Conservation (phyloP, 2,329 filamentous ascomycete species). For the Colletotrichum tropicale region DNA sequence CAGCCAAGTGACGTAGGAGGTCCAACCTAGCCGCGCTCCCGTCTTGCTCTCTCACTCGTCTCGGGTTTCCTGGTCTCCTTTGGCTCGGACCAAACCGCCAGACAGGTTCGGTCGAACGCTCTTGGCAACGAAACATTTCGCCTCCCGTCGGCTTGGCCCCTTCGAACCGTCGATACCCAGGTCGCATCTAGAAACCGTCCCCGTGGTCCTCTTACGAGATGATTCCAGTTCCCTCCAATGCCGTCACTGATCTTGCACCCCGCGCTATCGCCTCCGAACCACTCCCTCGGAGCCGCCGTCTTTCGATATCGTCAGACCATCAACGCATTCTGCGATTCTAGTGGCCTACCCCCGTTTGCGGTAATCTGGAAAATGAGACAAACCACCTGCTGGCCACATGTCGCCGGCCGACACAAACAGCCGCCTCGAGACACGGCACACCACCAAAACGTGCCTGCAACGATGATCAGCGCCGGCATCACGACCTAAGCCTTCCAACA, state of each 20-base stretch:
- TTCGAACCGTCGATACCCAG: background rate
- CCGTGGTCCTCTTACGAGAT: background rate
- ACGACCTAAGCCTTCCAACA: background rate
- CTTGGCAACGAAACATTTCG: slow-evolving; percentile 3
- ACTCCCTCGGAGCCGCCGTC: slow-evolving; percentile 6
- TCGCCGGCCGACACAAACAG: background rate
- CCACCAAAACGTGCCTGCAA: slow-evolving; percentile 1
- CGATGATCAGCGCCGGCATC: slow-evolving; percentile 4
- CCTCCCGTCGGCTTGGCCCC: background rate
- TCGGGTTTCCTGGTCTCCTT: background rate
- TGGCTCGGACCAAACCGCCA: slow-evolving; percentile 2
- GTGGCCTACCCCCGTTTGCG: background rate
- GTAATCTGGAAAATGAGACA: background rate
- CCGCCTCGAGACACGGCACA: background rate
- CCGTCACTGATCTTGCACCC: background rate
- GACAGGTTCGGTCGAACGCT: background rate
- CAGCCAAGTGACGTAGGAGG: slow-evolving; percentile 19
- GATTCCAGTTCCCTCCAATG: background rate
- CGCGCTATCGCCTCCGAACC: background rate
- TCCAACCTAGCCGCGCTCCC: background rate
- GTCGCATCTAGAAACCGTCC: background rate
- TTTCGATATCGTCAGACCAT: background rate
- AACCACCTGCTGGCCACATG: background rate
- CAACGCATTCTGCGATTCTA: background rate
- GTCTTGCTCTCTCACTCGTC: background rate